phyloP scores from a whole-genome alignment of 805 yeast species.

The Pichia manshurica region DNA sequence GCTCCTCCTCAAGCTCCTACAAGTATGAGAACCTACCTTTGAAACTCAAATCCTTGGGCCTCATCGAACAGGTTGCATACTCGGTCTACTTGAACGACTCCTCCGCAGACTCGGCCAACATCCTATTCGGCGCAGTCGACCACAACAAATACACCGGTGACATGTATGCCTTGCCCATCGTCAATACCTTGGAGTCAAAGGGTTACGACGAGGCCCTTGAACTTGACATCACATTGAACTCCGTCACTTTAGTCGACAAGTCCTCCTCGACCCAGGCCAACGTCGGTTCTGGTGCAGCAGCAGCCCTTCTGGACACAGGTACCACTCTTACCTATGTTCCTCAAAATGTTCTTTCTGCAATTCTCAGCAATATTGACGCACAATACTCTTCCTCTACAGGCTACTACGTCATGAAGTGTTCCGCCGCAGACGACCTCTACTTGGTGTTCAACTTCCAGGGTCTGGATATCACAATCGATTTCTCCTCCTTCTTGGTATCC shows the following conservation, averaged over 20 bases:
- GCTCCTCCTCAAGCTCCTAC: not conserved
- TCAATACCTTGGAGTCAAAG: slow-evolving; percentile 34
- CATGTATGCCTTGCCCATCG: slow-evolving; percentile 43
- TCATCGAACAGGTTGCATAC: slow-evolving; percentile 49
- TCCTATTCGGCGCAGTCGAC: slow-evolving; percentile 71
- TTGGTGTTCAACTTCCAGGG: slow-evolving; percentile 56
- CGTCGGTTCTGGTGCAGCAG: slow-evolving; percentile 25
- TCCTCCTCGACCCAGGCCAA: slow-evolving; percentile 15
- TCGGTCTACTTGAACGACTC: slow-evolving; percentile 52
- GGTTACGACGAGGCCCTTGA: slow-evolving; percentile 26
- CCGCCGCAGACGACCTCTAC: slow-evolving; percentile 18
- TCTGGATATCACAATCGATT: slow-evolving; percentile 43
- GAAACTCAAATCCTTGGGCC: slow-evolving; percentile 38
- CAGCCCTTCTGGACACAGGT: slow-evolving; percentile 53
- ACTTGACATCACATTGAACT: slow-evolving; percentile 43
- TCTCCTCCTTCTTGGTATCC: slow-evolving; percentile 24
- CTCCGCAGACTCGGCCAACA: slow-evolving; percentile 39
- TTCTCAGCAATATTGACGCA: slow-evolving; percentile 35
- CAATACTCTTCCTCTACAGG: slow-evolving; percentile 36
- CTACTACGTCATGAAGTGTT: slow-evolving; percentile 44
- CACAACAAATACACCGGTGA: slow-evolving; percentile 54
- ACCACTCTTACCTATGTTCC: slow-evolving; percentile 49
- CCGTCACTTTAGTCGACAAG: slow-evolving; percentile 24
- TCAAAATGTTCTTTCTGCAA: slow-evolving; percentile 18
- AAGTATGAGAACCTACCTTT: slow-evolving; percentile 48